Conservation (phyloP, 768 basidiomycete species). For the Boletus edulis region DNA sequence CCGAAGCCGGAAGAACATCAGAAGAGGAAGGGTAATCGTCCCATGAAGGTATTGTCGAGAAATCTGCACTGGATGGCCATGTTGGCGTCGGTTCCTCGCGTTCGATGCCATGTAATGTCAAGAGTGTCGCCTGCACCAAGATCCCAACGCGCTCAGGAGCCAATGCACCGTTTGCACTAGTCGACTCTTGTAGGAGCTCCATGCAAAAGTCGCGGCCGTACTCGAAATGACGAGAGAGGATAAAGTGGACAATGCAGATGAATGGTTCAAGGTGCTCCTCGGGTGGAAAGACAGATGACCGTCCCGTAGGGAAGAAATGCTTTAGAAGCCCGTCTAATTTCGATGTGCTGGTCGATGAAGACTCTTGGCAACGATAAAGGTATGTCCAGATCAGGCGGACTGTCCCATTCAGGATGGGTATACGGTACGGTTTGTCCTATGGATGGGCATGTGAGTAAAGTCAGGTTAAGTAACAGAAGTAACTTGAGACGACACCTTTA, state of each 20-base stretch:
- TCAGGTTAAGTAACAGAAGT: background rate
- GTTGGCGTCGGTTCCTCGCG: constrained; percentile 64
- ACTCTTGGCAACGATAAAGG: constrained; percentile 89
- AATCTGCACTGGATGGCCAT: constrained; percentile 80
- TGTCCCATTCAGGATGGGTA: constrained; percentile 75
- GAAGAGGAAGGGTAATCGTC: constrained; percentile 74
- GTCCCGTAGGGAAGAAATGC: constrained; percentile 75
- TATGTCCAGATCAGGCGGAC: constrained; percentile 91
- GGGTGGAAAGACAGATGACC: constrained; percentile 54
- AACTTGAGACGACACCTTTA: constrained; percentile 57
- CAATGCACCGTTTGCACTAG: constrained; percentile 42
- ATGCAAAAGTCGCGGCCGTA: constrained; percentile 80
- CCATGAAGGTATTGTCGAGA: constrained; percentile 47
- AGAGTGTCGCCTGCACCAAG: constrained; percentile 72
- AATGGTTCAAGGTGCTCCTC: constrained; percentile 81
- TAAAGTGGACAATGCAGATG: constrained; percentile 76
- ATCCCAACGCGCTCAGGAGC: constrained; percentile 74
- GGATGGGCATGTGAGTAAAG: background rate
- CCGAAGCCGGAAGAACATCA: constrained; percentile 52
- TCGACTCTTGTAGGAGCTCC: constrained; percentile 74
- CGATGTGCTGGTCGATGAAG: constrained; percentile 72
- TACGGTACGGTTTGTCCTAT: constrained; percentile 77
- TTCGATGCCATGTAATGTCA: constrained; percentile 71
- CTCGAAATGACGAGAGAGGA: constrained; percentile 81
- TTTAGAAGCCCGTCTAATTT: constrained; percentile 75